Percentiles rank a stretch among this genome's conserved stretches.
phyloP scores from a whole-genome alignment of 1,139 yeast genomes.

The Nakaseomyces nivariensis region DNA sequence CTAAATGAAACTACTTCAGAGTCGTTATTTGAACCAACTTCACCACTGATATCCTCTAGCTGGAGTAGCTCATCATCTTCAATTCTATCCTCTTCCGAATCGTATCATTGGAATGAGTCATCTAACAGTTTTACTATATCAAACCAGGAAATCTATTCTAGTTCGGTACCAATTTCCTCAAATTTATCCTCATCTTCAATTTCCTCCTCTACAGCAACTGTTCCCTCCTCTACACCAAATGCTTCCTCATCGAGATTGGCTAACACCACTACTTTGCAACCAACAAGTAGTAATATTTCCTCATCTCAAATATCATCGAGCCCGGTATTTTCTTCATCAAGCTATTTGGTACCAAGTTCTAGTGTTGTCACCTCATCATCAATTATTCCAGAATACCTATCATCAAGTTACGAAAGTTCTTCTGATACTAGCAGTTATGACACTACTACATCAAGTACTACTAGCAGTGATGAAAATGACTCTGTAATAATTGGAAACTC shows the following conservation, averaged over 20 bases:
- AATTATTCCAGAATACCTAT: background rate
- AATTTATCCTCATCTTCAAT: background rate
- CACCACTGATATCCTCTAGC: background rate
- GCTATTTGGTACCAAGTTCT: background rate
- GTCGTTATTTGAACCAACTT: too few species aligned
- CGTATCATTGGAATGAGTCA: too few species aligned
- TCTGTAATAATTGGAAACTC: slow-evolving; percentile 8
- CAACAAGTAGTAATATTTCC: background rate
- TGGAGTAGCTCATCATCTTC: background rate
- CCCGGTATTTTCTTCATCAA: background rate
- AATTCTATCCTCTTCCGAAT: background rate
- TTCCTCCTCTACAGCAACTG: background rate
- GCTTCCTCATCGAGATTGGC: background rate
- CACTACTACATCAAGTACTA: background rate
- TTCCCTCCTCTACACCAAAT: background rate
- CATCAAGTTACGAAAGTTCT: background rate
- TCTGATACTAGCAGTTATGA: too few species aligned
- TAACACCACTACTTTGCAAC: background rate
- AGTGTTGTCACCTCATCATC: background rate
- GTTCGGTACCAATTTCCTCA: too few species aligned
- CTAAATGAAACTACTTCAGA: too few species aligned
- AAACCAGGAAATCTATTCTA: too few species aligned
- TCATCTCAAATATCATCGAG: background rate
- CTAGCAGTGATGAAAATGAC: background rate
- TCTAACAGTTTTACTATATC: too few species aligned